Base-by-base conservation (phyloP, 805 yeast genomes). In the Saccharomyces jurei region DNA sequence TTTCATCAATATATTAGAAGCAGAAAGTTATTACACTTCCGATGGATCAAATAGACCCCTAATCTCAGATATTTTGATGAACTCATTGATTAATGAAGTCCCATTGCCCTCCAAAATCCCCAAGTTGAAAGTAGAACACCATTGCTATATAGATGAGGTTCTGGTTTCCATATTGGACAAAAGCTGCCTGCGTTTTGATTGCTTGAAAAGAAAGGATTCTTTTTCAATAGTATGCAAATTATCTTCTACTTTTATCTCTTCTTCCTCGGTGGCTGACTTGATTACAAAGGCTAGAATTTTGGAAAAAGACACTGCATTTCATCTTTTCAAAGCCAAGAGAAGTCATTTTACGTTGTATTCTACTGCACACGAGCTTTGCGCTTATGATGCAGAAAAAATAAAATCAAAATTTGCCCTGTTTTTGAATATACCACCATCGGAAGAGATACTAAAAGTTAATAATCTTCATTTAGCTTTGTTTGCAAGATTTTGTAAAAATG, bases 221-320 rank as follows among this genome's bases (percentile, higher is more conserved):
- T 65, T 64, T 46, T 58, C 65, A 2, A 48, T 59, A 13, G 60
- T 54, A 44, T 71, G 53, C 63, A 68, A 52, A 60, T 65, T 64
- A 6, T 57, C 64, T 5, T 60, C 67, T 4, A 54, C 57, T 10
- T 52, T 60, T 13, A 49, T 53, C 55, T 85, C 87, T 66, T 86
- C 96, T 0, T 82, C 81, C 57, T 79, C 89, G 22, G 74, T 91
- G 52, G 74, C 81, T 2, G 70, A 65, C 21, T 56, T 69, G 48
- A 60, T 63, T 6, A 63, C 64, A 56, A 90, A 89, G 67, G 88
- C 96, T 0, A 84, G 81, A 60, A 81, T 92, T 36, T 72, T 90
- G 54, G 82, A 82, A 64, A 91, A 92, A 64, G 79, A 83, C 1
- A 86, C 89, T 50, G 91, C 96, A 2, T 89, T 91, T 71, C 97